phyloP scores from a whole-genome alignment of 257 asterid species.

The Nicotiana tomentosiformis region DNA sequence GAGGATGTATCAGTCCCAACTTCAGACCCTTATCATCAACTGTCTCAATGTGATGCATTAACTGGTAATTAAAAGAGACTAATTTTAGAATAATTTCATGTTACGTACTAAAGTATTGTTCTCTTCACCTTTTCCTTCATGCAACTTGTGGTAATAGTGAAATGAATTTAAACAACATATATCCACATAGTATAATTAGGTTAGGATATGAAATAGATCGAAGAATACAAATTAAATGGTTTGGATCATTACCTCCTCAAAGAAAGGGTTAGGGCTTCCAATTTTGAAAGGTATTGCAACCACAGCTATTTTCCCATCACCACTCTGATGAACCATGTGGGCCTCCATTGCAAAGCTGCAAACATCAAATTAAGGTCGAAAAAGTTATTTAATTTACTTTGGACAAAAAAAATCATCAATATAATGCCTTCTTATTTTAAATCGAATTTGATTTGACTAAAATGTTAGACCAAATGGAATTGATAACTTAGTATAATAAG shows the following conservation, averaged over 20 bases:
- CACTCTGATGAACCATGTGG: slow-evolving; percentile 61
- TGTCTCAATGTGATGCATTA: slow-evolving; percentile 18
- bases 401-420: too few relatives aligned
- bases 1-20: slow-evolving; percentile 43
- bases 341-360: slow-evolving; percentile 53
- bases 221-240: too few relatives aligned
- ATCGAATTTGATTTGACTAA: too few relatives aligned
- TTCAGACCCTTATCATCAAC: slow-evolving; percentile 14
- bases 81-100: too few relatives aligned
- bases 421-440: too few relatives aligned
- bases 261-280: slow-evolving; percentile 55
- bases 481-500: neutral
- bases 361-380: neutral
- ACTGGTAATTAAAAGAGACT: slow-evolving; percentile 20
- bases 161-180: too few relatives aligned
- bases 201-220: too few relatives aligned
- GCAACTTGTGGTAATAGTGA: too few relatives aligned
- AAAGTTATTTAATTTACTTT: too few relatives aligned
- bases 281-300: slow-evolving; percentile 46
- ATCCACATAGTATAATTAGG: too few relatives aligned
- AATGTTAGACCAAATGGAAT: too few relatives aligned
- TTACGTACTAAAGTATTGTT: too few relatives aligned
- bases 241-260: slow-evolving; percentile 25
- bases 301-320: slow-evolving; percentile 38
- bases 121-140: neutral